Evolutionary conservation across 2,329 filamentous ascomycete genomes (phyloP), one percentile per base, ranked within the genome.

Genomic region (Colletotrichum australisinense): DNA sequence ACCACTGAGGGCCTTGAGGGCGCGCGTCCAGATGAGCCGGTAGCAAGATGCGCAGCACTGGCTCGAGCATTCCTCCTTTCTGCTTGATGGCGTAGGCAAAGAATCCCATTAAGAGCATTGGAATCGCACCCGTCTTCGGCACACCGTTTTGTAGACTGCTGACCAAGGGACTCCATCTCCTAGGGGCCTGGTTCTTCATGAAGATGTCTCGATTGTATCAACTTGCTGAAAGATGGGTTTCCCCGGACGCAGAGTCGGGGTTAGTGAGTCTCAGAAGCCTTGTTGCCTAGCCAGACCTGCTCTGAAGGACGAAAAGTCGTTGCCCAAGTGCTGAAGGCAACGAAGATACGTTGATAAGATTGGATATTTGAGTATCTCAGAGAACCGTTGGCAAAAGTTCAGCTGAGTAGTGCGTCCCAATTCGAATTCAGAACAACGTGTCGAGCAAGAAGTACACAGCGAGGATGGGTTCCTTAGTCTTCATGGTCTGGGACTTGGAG

Each of bases 401-500:
- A 49, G 42, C 42, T 49, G 8, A 22, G 19, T 22, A 9, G 19
- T n/a, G 7, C 19, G 42, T n/a, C 8, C 19, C 9, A 49, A n/a
- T 49, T 9, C 42, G n/a, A 49, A 9, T 19, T 49, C 19, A n/a
- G 42, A 49, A n/a, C 7, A 49, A 11, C 3, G 42, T 22, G 42
- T 49, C 32, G 5, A 26, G n/a, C 16, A 65, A 57, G 38, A 19
- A 28, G 24, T 24, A 14, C 26, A 28, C 32, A 28, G 30, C 11
- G 22, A 24, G 9, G 32, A 8, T 28, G 32, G 11, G 30, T 24
- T n/a, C 19, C 26, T 52, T 38, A 38, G 12, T 24, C 38, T 56
- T 73, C 67, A 71, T 71, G 49, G 26, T 71, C 32, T 58, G 56
- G 57, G 30, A 35, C 16, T 63, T 60, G 56, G 56, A 42, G 19